A percentile compares a stretch with the other conserved stretches of the same genome.
phyloP scores from a whole-genome alignment of 169 alveolate species.

The Besnoitia besnoiti region DNA sequence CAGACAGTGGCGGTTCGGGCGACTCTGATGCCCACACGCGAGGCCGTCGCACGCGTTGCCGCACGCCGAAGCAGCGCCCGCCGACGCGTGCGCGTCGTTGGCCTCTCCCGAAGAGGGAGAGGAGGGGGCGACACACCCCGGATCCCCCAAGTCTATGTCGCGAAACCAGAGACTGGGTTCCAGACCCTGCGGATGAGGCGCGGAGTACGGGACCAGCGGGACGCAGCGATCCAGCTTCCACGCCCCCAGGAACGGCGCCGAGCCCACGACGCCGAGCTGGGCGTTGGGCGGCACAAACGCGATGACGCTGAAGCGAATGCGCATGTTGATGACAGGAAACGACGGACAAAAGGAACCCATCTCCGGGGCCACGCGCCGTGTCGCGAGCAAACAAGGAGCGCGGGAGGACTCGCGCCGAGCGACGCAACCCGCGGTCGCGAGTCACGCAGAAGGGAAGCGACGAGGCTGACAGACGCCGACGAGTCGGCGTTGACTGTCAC shows the following conservation, averaged over 20 bases:
- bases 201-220: slow-evolving; percentile 56
- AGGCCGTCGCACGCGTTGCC: neutral
- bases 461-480: no score
- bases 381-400: no score
- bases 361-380: no score
- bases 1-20: neutral
- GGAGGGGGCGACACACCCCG: neutral
- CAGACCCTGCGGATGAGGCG: slow-evolving; percentile 51
- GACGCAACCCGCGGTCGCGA: no score
- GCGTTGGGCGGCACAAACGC: slow-evolving; percentile 68
- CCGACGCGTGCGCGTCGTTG: neutral
- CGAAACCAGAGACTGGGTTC: slow-evolving; percentile 70
- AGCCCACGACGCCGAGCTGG: slow-evolving; percentile 66
- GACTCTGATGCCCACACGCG: neutral
- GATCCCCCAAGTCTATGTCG: slow-evolving; percentile 55
- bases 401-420: no score
- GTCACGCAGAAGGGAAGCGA: no score
- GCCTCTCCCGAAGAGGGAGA: neutral
- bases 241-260: slow-evolving; percentile 58
- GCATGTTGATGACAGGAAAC: neutral
- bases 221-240: slow-evolving; percentile 59
- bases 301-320: slow-evolving; percentile 59
- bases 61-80: neutral
- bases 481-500: no score
- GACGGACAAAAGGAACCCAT: no score